Percentiles rank a stretch among this genome's conserved stretches.
Evolutionary conservation across 2,329 filamentous ascomycete genomes (phyloP).

Genomic region (Bipolaris bicolor): DNA sequence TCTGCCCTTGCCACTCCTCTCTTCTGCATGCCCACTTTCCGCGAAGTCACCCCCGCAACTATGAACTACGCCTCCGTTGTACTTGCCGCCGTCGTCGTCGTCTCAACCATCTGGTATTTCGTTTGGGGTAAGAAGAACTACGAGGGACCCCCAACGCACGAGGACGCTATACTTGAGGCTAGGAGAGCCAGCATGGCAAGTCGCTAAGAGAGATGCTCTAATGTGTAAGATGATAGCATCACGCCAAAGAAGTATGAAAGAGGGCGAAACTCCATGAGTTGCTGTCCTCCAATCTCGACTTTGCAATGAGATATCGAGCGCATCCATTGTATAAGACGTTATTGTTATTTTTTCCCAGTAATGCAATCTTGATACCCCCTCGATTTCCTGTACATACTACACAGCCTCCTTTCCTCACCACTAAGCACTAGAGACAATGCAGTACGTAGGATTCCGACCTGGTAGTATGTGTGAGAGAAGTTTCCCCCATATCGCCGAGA

Average conservation of each 20-base stretch:
- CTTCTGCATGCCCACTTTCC: slow-evolving; percentile 72
- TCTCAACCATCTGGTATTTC: slow-evolving; percentile 71
- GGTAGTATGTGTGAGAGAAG: no score
- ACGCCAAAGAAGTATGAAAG: not conserved
- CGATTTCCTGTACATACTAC: not conserved
- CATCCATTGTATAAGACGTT: not conserved
- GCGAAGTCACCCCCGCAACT: slow-evolving; percentile 64
- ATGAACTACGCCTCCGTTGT: slow-evolving; percentile 80
- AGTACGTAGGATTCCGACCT: no score
- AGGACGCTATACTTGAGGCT: slow-evolving; percentile 41
- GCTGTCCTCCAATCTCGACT: not conserved
- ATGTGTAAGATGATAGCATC: not conserved
- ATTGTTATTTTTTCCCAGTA: not conserved
- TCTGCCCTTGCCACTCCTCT: slow-evolving; percentile 71
- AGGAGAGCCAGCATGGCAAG: slow-evolving; percentile 41
- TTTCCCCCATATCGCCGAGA: not conserved
- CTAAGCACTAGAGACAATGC: not conserved
- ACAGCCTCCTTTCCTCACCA: not conserved
- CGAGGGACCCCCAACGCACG: slow-evolving; percentile 60
- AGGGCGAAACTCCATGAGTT: not conserved
- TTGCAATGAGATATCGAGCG: not conserved
- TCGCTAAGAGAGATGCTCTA: slow-evolving; percentile 7
- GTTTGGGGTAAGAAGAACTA: slow-evolving; percentile 74
- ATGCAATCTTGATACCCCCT: slow-evolving; percentile 12
- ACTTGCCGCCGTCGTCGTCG: slow-evolving; percentile 68